These are phyloP conservation scores for Cardamine chenopodiifolia DNA, from an alignment of 345 rosid species.

Conservation along the genomic window DNA sequence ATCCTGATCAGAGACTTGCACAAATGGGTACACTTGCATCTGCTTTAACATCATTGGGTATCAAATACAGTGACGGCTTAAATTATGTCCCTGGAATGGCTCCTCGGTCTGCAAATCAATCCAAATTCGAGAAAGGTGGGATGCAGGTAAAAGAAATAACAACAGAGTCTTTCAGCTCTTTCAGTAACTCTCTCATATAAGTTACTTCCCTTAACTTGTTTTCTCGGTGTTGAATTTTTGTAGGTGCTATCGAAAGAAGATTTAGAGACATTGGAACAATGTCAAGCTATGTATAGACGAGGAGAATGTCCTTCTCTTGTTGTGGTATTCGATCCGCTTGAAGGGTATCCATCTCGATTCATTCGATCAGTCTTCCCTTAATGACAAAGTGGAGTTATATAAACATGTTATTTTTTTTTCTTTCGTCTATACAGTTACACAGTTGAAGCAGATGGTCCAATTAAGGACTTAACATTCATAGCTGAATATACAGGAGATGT, in stretches of 20 bases:
- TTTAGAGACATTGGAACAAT: constrained; percentile 66
- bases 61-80: constrained; percentile 70
- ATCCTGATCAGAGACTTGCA: constrained; percentile 58
- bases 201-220: not conserved
- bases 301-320: constrained; percentile 86
- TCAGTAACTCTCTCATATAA: not conserved
- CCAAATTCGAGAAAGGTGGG: constrained; percentile 75
- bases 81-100: constrained; percentile 68
- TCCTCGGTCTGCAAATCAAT: constrained; percentile 75
- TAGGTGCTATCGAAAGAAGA: constrained; percentile 84
- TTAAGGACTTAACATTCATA: constrained; percentile 83
- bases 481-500: constrained; percentile 93
- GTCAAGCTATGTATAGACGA: constrained; percentile 70
- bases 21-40: constrained; percentile 87
- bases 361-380: constrained; percentile 20
- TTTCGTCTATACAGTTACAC: constrained; percentile 63
- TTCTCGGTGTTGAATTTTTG: not conserved
- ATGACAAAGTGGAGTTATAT: not conserved
- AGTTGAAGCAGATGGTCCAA: constrained; percentile 78
- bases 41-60: constrained; percentile 71
- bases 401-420: constrained; percentile 28
- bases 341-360: constrained; percentile 64
- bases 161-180: not conserved
- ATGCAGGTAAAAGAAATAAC: constrained; percentile 67
- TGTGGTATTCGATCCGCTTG: constrained; percentile 82